phyloP scores from a whole-genome alignment of 1,284 basidiomycete genomes.

The Cutaneotrichosporon sp. region DNA sequence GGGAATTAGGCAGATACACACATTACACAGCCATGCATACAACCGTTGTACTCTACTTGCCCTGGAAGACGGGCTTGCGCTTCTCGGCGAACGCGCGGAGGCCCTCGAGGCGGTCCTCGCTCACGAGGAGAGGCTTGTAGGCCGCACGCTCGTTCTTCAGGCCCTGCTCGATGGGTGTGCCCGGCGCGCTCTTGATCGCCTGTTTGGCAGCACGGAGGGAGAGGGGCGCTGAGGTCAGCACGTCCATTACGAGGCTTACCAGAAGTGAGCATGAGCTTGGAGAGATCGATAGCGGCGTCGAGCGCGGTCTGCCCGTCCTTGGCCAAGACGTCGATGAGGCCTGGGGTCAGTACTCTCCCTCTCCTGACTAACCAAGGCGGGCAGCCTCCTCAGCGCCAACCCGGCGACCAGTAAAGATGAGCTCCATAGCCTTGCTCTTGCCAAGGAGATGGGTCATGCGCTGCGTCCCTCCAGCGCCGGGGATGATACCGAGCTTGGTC shows the following conservation, averaged over 20 bases:
- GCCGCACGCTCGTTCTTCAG: constrained; percentile 83
- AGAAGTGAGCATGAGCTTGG: constrained; percentile 42
- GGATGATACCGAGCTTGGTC: constrained; percentile 84
- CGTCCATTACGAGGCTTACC: constrained; percentile 15
- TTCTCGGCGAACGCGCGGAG: constrained; percentile 87
- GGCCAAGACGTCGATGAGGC: constrained; percentile 60
- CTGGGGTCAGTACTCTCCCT: constrained; percentile 47
- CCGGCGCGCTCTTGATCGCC: constrained; percentile 76
- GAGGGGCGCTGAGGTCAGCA: constrained; percentile 65
- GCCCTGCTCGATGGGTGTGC: constrained; percentile 74
- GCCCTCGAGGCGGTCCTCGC: constrained; percentile 78
- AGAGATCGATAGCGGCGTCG: constrained; percentile 35
- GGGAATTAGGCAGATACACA: neutral
- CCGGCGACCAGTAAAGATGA: constrained; percentile 74
- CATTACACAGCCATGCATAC: constrained; percentile 29
- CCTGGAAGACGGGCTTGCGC: constrained; percentile 74
- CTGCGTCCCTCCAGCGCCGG: constrained; percentile 92
- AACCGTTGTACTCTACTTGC: constrained; percentile 53
- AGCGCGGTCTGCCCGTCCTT: constrained; percentile 40
- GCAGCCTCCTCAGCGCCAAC: constrained; percentile 68
- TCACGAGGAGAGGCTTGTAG: constrained; percentile 78
- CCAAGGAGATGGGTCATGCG: constrained; percentile 79
- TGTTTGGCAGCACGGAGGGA: constrained; percentile 85
- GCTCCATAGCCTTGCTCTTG: constrained; percentile 76
- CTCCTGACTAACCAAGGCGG: constrained; percentile 63